Conservation (phyloP, 345 rosid species). For the Populus nigra region DNA sequence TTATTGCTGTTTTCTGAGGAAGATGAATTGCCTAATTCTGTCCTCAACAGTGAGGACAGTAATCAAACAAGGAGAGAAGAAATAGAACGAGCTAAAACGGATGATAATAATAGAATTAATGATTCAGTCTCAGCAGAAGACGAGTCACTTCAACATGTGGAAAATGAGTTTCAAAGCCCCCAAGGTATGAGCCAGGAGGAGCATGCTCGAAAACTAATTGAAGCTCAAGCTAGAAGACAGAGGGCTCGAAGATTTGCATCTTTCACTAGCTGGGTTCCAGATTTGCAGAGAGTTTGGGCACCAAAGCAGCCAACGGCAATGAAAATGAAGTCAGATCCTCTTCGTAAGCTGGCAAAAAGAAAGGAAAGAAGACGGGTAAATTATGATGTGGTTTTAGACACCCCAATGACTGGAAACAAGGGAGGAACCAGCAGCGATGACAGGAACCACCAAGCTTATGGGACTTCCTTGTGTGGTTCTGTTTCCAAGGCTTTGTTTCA, state of each 20-base stretch:
- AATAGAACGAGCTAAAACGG: slow-evolving; percentile 29
- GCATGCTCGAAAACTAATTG: slow-evolving; percentile 44
- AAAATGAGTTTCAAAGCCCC: slow-evolving; percentile 27
- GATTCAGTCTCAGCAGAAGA: slow-evolving; percentile 34
- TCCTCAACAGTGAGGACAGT: slow-evolving; percentile 73
- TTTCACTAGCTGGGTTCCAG: slow-evolving; percentile 80
- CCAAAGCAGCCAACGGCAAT: slow-evolving; percentile 51
- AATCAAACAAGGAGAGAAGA: slow-evolving; percentile 51
- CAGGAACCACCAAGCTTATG: slow-evolving; percentile 28
- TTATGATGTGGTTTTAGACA: slow-evolving; percentile 71
- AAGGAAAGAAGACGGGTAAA: slow-evolving; percentile 40
- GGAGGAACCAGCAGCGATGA: slow-evolving; percentile 27
- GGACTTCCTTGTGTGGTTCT: slow-evolving; percentile 30
- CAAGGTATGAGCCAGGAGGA: slow-evolving; percentile 26
- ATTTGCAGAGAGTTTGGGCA: slow-evolving; percentile 90
- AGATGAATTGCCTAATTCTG: slow-evolving; percentile 50
- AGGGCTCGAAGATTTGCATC: slow-evolving; percentile 78
- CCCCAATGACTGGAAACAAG: slow-evolving; percentile 56
- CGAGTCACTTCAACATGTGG: slow-evolving; percentile 24
- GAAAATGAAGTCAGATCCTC: slow-evolving; percentile 33
- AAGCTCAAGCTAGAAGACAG: slow-evolving; percentile 74
- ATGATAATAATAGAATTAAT: slow-evolving; percentile 22
- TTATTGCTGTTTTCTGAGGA: slow-evolving; percentile 58
- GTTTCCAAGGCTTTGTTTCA: slow-evolving; percentile 80
- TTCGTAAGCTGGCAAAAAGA: slow-evolving; percentile 48